Evolutionary conservation across 176 grass and related monocot genomes (phyloP).

Genomic region (Poa annua): DNA sequence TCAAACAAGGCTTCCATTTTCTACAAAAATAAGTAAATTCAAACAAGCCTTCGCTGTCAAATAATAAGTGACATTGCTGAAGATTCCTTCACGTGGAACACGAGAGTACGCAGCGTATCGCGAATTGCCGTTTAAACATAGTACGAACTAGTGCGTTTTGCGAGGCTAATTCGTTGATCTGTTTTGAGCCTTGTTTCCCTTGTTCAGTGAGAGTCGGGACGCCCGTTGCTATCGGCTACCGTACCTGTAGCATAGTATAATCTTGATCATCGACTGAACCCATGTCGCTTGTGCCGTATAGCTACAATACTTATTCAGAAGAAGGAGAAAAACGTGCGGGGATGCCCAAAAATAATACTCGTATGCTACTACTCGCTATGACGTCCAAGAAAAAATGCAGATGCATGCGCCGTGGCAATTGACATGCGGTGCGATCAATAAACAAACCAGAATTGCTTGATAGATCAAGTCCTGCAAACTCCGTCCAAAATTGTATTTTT

Average conservation of each 20-base stretch:
- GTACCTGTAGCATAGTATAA: not conserved
- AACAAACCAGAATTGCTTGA: not conserved
- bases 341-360: not conserved
- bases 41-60: not conserved
- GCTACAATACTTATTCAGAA: not conserved
- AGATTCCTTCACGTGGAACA: not conserved
- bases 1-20: not conserved
- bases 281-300: not conserved
- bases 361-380: not conserved
- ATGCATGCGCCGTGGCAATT: not conserved
- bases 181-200: not conserved
- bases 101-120: not conserved
- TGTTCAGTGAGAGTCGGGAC: not conserved
- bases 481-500: not conserved
- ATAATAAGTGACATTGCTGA: not conserved
- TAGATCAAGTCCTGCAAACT: not conserved
- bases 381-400: not conserved
- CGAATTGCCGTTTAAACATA: not conserved
- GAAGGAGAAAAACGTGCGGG: conserved; percentile 15
- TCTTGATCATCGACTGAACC: conserved; percentile 3
- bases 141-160: no score
- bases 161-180: not conserved
- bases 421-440: conserved; percentile 12
- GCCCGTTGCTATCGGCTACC: not conserved
- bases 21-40: not conserved